These are phyloP conservation scores for Cajanus cajan DNA, from an alignment of 306 rosid species.

Conservation along the genomic window DNA sequence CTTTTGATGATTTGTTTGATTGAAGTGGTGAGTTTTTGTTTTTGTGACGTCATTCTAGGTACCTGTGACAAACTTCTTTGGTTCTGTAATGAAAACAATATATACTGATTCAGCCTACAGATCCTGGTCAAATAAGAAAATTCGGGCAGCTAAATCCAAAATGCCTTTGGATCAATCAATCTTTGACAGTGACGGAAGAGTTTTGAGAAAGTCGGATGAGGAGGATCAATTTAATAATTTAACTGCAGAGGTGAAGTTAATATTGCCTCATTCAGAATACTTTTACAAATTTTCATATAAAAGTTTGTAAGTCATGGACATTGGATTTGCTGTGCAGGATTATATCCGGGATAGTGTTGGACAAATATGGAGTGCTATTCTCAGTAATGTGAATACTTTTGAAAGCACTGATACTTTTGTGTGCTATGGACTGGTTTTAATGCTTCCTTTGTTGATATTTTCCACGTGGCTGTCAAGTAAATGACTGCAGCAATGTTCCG, in stretches of 20 bases:
- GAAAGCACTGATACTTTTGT: conserved; percentile 65
- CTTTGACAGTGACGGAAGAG: conserved; percentile 35
- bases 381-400: conserved; percentile 37
- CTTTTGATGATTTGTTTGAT: neutral
- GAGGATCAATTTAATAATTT: conserved; percentile 33
- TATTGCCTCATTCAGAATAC: neutral
- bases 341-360: conserved; percentile 34
- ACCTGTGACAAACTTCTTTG: conserved; percentile 93
- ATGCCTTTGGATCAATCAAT: conserved; percentile 35
- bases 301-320: conserved; percentile 25
- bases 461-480: conserved; percentile 58
- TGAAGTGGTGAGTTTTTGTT: conserved; percentile 8
- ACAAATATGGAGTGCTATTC: conserved; percentile 44
- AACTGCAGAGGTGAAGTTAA: conserved; percentile 45
- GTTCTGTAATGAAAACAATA: conserved; percentile 89
- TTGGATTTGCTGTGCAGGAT: conserved; percentile 48
- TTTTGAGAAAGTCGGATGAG: conserved; percentile 35
- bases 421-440: conserved; percentile 58
- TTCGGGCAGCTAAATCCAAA: conserved; percentile 22
- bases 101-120: conserved; percentile 88
- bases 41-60: conserved; percentile 51
- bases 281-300: neutral
- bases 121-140: conserved; percentile 31
- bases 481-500: neutral
- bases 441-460: conserved; percentile 65